Evolutionary conservation across 2,329 filamentous ascomycete species (phyloP).

Genomic region (Penicillium fuscoglaucum): DNA sequence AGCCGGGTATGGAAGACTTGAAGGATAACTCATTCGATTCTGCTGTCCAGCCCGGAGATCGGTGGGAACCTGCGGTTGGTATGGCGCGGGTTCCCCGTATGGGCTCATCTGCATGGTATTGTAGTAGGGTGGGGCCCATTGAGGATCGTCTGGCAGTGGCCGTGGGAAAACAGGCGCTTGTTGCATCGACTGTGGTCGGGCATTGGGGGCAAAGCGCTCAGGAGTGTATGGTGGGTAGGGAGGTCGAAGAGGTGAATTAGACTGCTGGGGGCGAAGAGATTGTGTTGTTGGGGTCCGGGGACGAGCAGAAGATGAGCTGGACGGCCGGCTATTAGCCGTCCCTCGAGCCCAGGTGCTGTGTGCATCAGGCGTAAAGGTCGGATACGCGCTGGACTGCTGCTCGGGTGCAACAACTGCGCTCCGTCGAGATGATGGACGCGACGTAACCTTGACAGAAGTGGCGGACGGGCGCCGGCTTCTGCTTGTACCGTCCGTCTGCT

Average conservation of each 20-base stretch:
- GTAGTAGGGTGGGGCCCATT: constrained; percentile 45
- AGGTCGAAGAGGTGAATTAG: constrained; percentile 38
- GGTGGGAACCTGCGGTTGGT: constrained; percentile 28
- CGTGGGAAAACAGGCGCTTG: constrained; percentile 36
- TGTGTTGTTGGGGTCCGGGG: constrained; percentile 47
- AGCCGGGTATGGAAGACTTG: constrained; percentile 24
- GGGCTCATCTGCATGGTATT: constrained; percentile 27
- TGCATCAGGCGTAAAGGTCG: constrained; percentile 40
- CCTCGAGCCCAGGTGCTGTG: constrained; percentile 49
- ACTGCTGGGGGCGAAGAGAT: constrained; percentile 39
- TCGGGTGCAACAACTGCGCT: constrained; percentile 16
- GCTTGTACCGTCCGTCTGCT: constrained; percentile 47
- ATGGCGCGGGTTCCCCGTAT: constrained; percentile 33
- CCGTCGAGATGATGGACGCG: constrained; percentile 24
- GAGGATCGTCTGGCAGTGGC: constrained; percentile 52
- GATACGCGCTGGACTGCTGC: constrained; percentile 33
- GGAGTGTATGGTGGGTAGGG: constrained; percentile 32
- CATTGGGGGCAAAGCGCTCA: constrained; percentile 40
- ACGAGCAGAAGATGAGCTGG: constrained; percentile 41
- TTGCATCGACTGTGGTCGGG: constrained; percentile 39
- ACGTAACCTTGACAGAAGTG: constrained; percentile 20
- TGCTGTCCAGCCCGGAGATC: constrained; percentile 35
- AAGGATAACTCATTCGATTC: constrained; percentile 23
- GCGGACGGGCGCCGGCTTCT: constrained; percentile 21
- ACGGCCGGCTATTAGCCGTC: constrained; percentile 45